phyloP scores from a whole-genome alignment of 2,329 filamentous ascomycete species.

The Fusarium albidum region DNA sequence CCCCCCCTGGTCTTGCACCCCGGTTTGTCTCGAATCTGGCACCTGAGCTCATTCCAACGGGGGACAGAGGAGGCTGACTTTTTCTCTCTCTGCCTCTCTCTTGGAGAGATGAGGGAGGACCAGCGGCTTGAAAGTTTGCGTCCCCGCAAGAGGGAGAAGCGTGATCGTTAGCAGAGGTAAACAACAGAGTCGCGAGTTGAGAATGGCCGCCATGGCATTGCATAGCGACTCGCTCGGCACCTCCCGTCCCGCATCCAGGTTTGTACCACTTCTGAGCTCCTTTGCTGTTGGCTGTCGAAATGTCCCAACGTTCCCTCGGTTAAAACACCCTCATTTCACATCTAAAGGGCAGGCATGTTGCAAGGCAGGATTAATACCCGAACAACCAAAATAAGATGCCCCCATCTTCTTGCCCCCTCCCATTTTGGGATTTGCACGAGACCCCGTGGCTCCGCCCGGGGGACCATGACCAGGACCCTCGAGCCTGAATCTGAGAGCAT shows the following conservation, averaged over 20 bases:
- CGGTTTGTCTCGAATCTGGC: slow-evolving; percentile 34
- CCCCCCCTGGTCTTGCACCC: slow-evolving; percentile 24
- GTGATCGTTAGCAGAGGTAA: not conserved
- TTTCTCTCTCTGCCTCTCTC: too few relatives aligned
- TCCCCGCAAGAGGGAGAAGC: not conserved
- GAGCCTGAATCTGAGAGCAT: slow-evolving; percentile 18
- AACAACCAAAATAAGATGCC: slow-evolving; percentile 10
- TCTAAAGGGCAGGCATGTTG: not conserved
- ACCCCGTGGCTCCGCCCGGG: slow-evolving; percentile 17
- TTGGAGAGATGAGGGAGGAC: slow-evolving; percentile 15
- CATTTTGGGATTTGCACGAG: slow-evolving; percentile 21
- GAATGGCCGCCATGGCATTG: slow-evolving; percentile 2
- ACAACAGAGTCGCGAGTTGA: slow-evolving; percentile 14
- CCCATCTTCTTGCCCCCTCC: slow-evolving; percentile 2
- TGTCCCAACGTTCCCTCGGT: slow-evolving; percentile 3
- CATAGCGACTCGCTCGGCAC: slow-evolving; percentile 24
- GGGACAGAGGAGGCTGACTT: slow-evolving; percentile 29
- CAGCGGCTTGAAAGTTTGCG: slow-evolving; percentile 2
- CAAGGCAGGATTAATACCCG: not conserved
- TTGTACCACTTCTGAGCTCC: slow-evolving; percentile 8
- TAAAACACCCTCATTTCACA: slow-evolving; percentile 4
- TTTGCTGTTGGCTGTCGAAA: too few relatives aligned
- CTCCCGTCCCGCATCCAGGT: slow-evolving; percentile 12
- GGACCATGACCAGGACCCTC: slow-evolving; percentile 13
- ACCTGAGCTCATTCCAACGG: slow-evolving; percentile 35